phyloP scores from a whole-genome alignment of 768 basidiomycete species.

The Suillus placidus region DNA sequence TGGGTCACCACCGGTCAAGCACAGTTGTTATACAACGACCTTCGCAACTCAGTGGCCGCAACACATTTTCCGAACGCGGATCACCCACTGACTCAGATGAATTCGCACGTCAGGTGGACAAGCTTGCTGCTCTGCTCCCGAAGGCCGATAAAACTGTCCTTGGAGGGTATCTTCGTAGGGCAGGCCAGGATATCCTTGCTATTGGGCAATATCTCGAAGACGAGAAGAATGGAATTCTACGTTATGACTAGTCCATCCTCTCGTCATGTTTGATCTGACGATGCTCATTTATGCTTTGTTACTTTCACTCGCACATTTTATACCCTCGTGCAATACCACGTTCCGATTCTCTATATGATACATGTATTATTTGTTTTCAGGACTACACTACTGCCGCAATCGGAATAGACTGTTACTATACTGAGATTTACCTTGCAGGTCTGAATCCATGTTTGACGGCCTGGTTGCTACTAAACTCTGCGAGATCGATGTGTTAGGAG shows the following conservation, averaged over 20 bases:
- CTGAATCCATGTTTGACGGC: slow-evolving; percentile 49
- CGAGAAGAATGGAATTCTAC: slow-evolving; percentile 71
- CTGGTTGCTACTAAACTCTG: slow-evolving; percentile 46
- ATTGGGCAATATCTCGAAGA: slow-evolving; percentile 87
- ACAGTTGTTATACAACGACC: slow-evolving; percentile 28
- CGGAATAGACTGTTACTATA: slow-evolving; percentile 4
- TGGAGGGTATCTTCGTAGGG: slow-evolving; percentile 69
- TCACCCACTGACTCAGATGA: slow-evolving; percentile 36
- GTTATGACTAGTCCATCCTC: slow-evolving; percentile 33
- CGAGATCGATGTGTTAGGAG: neutral
- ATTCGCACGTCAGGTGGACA: slow-evolving; percentile 71
- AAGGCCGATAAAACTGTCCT: slow-evolving; percentile 70
- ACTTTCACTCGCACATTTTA: slow-evolving; percentile 18
- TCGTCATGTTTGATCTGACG: slow-evolving; percentile 3
- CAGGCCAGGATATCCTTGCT: slow-evolving; percentile 83
- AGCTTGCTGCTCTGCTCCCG: slow-evolving; percentile 69
- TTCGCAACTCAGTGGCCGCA: slow-evolving; percentile 32
- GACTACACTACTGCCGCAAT: slow-evolving; percentile 21
- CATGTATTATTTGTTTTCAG: slow-evolving; percentile 28
- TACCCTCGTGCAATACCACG: slow-evolving; percentile 17
- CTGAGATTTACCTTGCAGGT: slow-evolving; percentile 38
- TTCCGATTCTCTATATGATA: slow-evolving; percentile 17
- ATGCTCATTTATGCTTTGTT: slow-evolving; percentile 11
- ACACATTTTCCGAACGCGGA: slow-evolving; percentile 14
- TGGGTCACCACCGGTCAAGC: slow-evolving; percentile 34